Base-by-base conservation (phyloP, 768 basidiomycete species). In the Peribolospora baueri region DNA sequence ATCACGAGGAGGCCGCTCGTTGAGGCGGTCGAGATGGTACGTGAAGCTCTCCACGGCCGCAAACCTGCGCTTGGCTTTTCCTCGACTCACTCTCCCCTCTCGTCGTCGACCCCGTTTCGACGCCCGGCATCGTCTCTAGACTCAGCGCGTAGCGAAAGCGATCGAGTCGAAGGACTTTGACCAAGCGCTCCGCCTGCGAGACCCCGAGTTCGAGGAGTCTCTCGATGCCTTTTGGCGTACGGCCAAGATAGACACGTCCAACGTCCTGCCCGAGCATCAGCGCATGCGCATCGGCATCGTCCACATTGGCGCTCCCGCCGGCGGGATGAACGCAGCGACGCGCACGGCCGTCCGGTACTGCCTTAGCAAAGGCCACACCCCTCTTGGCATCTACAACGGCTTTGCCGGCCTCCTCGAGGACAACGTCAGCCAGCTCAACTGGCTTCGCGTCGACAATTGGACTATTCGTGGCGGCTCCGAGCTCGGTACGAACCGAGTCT, bases 271-370 rank as follows among this genome's bases (percentile, higher is more conserved):
- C 3, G 64, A 68, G 52, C 61, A 60, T 50, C 61, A 69, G 64
- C 64, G 67, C 13, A 62, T 71, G 51, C 61, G 70, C 43, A 63
- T 72, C 47, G 71, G 68, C 60, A 70, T 72, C 63, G 62, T 72
- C 54, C 70, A 71, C 64, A 80, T 88, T 64, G 91, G 93, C 52
- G 93, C 93, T 1, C 91, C 93, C 4, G 93, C 93, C 2, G 91
- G 91, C 49, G 93, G 93, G 7, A 95, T 97, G 86, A 97, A 97
- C 65, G 90, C 93, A 2, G 93, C 91, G 0, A 93, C 87, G 1
- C 82, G 91, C 46, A 81, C 88, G 38, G 87, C 85, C 5, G 87
- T 84, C 25, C 81, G 93, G 8, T 95, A 87, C 70, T 95, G 88
- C 66, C 70, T 87, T 59, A 76, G 78, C 54, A 84, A 87, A 65